Conservation (phyloP, 352 stramenopile genomes). For the Thalassiosira livingstoniorum region DNA sequence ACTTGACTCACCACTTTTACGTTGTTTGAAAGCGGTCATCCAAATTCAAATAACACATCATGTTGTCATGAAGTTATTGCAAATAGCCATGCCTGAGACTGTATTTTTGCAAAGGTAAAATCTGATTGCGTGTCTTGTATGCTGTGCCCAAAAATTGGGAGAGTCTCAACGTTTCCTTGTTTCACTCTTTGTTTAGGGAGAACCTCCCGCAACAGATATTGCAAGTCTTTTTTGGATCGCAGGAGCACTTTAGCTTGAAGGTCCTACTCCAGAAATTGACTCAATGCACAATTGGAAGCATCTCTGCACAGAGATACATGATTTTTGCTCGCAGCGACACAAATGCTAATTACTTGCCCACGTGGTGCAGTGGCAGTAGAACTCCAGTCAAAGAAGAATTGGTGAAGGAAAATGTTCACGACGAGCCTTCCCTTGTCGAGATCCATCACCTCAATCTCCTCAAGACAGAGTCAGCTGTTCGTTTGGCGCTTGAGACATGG, state of each 20-base stretch:
- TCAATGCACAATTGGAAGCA: not conserved
- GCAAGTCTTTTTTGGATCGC: conserved; percentile 31
- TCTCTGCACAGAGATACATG: conserved; percentile 33
- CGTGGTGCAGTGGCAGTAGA: conserved; percentile 35
- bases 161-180: no score
- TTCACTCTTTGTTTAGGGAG: conserved; percentile 24
- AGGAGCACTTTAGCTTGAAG: conserved; percentile 60
- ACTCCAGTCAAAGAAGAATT: no score
- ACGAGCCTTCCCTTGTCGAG: conserved; percentile 38
- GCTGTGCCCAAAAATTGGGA: no score
- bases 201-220: conserved; percentile 38
- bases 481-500: conserved; percentile 46
- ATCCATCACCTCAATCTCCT: conserved; percentile 60
- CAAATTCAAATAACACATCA: conserved; percentile 20
- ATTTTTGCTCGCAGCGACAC: conserved; percentile 44
- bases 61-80: conserved; percentile 38
- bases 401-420: conserved; percentile 43
- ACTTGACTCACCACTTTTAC: conserved; percentile 32
- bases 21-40: conserved; percentile 41
- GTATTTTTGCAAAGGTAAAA: conserved; percentile 55
- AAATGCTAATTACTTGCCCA: conserved; percentile 39
- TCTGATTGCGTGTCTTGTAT: no score
- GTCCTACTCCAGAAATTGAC: conserved; percentile 35
- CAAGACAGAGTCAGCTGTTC: conserved; percentile 45
- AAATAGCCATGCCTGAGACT: conserved; percentile 49